These are phyloP conservation scores for Emmonsiellopsis sp. DNA, from an alignment of 2,329 filamentous ascomycete species.

Conservation along the genomic window DNA sequence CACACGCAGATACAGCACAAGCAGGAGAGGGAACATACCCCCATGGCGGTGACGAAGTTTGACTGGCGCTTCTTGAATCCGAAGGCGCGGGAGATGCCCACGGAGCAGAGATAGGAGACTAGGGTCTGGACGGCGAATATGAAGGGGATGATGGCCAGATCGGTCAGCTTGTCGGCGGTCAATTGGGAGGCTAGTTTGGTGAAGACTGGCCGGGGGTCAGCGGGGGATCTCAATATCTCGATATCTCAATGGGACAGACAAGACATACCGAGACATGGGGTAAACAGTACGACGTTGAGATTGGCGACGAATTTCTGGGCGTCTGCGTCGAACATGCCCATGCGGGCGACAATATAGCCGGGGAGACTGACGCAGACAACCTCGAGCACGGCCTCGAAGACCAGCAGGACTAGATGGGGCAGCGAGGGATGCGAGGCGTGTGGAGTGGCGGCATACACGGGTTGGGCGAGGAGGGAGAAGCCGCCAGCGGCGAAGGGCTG, in stretches of 20 bases:
- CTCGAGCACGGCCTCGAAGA: constrained; percentile 90
- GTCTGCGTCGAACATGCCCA: constrained; percentile 90
- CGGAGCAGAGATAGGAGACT: constrained; percentile 73
- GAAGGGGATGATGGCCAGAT: constrained; percentile 87
- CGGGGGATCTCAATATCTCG: background rate
- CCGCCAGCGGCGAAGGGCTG: background rate
- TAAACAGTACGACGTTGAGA: constrained; percentile 92
- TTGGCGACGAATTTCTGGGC: constrained; percentile 96
- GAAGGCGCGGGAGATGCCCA: constrained; percentile 62
- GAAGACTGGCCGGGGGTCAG: constrained; percentile 54
- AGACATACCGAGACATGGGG: constrained; percentile 78
- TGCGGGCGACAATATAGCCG: constrained; percentile 81
- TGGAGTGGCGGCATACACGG: constrained; percentile 2
- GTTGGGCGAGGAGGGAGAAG: background rate
- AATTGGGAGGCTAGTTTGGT: constrained; percentile 93
- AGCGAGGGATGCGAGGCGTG: constrained; percentile 41
- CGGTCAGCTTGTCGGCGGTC: constrained; percentile 78
- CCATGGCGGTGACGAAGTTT: constrained; percentile 97
- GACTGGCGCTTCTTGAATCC: constrained; percentile 74
- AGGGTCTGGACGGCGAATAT: constrained; percentile 85
- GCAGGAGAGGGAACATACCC: constrained; percentile 39
- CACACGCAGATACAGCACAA: background rate
- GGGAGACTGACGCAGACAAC: constrained; percentile 92
- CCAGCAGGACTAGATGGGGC: constrained; percentile 62
- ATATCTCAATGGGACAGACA: constrained; percentile 5